Evolutionary conservation across 345 rosid genomes (phyloP), one percentile per base, ranked within the genome.

Genomic region (Zanthoxylum bungeanum): DNA sequence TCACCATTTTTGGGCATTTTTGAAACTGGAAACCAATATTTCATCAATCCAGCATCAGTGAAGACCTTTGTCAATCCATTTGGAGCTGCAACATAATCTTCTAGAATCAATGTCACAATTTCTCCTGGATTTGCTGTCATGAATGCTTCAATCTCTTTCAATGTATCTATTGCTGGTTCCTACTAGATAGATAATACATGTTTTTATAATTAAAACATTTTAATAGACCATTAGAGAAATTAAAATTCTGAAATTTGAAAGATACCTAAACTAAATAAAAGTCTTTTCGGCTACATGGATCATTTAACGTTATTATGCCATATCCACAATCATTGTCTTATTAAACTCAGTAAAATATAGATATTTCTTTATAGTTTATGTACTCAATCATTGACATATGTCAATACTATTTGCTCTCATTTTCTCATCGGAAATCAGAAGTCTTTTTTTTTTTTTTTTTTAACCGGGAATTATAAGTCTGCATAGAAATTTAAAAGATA

Each of bases 61-160:
- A 90, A 86, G 7, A 90, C 85, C 49, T 83, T 84, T 3, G 87
- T 85, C 67, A 90, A 59, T 42, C 88, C 92, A 70, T 82, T 82
- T 16, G 85, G 80, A 3, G 83, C 81, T 40, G 55, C 59, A 39
- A 88, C 92, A 57, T 90, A 88, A 72, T 90, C 96, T 80, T 90
- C 96, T 21, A 90, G 79, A 22, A 90, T 88, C 47, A 88, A 31
- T 2, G 89, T 90, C 12, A 90, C 83, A 33, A 90, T 81, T 58
- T 85, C 92, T 33, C 76, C 22, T 19, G 87, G 86, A 57, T 88
- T 83, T 53, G 86, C 79, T 1, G 89, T 79, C 71, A 90, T 53
- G 78, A 90, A 90, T 4, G 82, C 87, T 80, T 88, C 91, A 27
- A 88, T 75, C 73, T 86, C 91, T 79, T 71, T 86, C 8, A 88